These are phyloP conservation scores for Backusella mclennaniae DNA, from an alignment of 192 early-diverging fungal species.

Conservation along the genomic window DNA sequence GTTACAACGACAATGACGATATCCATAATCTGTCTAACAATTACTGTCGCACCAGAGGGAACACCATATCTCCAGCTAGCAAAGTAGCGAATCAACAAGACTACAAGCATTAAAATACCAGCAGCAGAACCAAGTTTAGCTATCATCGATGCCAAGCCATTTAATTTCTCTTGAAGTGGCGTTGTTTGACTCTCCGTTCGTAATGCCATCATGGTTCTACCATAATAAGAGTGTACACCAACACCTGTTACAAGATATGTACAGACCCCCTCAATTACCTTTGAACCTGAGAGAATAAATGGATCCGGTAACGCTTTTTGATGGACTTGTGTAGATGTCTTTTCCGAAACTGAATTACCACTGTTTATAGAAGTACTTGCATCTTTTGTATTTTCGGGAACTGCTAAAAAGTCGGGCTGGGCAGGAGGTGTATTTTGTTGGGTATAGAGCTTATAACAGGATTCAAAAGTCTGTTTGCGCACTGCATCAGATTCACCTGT, in stretches of 20 bases:
- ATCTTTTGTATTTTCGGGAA: conserved; percentile 3
- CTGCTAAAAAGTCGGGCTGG: neutral
- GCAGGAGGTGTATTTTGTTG: neutral
- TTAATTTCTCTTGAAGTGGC: conserved; percentile 91
- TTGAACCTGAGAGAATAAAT: conserved; percentile 92
- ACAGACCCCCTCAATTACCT: conserved; percentile 88
- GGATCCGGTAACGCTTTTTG: conserved; percentile 54
- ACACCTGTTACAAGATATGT: conserved; percentile 81
- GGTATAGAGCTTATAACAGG: conserved; percentile 28
- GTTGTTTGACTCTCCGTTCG: conserved; percentile 85
- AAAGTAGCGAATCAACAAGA: conserved; percentile 86
- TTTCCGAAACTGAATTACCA: neutral
- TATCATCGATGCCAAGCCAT: conserved; percentile 85
- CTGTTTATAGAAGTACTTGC: neutral
- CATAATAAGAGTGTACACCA: conserved; percentile 87
- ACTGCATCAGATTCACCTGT: conserved; percentile 96
- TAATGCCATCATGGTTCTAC: conserved; percentile 84
- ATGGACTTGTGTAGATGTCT: conserved; percentile 22
- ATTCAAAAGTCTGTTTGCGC: conserved; percentile 66
- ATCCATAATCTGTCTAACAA: conserved; percentile 65
- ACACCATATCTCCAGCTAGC: conserved; percentile 44
- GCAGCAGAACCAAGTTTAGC: conserved; percentile 90
- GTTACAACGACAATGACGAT: conserved; percentile 93
- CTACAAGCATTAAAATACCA: conserved; percentile 83
- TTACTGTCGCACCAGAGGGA: conserved; percentile 40